Evolutionary conservation across 192 early-diverging fungal genomes (phyloP), one percentile per base, ranked within the genome.

Genomic region (Coemansia sp.): DNA sequence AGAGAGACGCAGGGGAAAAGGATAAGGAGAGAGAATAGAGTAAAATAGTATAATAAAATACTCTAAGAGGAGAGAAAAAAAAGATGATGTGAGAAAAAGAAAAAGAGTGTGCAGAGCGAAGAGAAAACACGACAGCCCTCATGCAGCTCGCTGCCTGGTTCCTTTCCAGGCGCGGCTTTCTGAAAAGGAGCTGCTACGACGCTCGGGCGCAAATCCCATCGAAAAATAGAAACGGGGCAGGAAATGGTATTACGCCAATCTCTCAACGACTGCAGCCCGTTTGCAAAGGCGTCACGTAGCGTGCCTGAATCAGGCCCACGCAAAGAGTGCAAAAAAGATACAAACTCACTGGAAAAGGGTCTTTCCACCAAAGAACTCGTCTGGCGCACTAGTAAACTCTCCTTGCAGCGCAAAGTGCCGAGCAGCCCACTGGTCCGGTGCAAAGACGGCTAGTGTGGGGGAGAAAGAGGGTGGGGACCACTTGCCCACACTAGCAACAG

Each of bases 221-320:
- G 31, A 61, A 38, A 34, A 61, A 61, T 61, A 61, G 59, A 61
- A 61, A 36, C 18, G 59, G 59, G 59, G 59, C 59, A 61, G 33
- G 59, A 33, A 34, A 33, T 38, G 33, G 6, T 12, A 16, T 20
- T 61, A 16, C n/a, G 59, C 34, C 59, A 61, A 36, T 61, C 59
- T 29, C 59, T 36, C 34, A 31, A 33, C 29, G 5, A 59, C 33
- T 34, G 55, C 13, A 18, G 16, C 29, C 29, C 29, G 5, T 16
- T 33, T 59, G 55, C 55, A 59, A 59, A 59, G 16, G 55, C 55
- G 13, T 20, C 4, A 31, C 33, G 13, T 59, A 33, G 55, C 29
- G 55, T 18, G 13, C 27, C 54, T 31, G 22, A 31, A 33, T 3
- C 54, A 27, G 46, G 18, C 46, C 46, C 46, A n/a, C 46, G n/a